phyloP scores from a whole-genome alignment of 2,329 filamentous ascomycete genomes.

The Emergomyces orientalis region DNA sequence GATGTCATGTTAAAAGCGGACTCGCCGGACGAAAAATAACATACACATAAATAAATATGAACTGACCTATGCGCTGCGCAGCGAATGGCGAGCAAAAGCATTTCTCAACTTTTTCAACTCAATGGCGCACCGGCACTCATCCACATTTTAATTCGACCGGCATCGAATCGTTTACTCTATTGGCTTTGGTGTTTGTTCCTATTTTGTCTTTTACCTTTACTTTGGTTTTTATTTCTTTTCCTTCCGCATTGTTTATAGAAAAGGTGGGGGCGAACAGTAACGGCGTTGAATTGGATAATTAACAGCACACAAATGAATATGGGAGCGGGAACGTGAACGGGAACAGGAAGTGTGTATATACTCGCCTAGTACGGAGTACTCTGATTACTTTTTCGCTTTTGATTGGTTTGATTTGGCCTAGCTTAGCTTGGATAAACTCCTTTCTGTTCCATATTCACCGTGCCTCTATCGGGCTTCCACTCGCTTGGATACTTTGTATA shows the following conservation, averaged over 20 bases:
- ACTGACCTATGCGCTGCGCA: background rate
- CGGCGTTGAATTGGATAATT: background rate
- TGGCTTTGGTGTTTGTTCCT: background rate
- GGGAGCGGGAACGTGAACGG: background rate
- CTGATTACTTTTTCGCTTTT: background rate
- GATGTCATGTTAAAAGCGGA: conserved; percentile 34
- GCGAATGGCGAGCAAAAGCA: background rate
- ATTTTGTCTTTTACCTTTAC: background rate
- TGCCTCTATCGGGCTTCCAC: background rate
- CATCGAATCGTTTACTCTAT: background rate
- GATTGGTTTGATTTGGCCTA: background rate
- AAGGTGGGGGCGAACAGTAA: background rate
- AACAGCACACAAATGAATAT: background rate
- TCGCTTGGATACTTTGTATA: background rate
- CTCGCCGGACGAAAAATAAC: background rate
- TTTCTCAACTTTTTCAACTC: background rate
- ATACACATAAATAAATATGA: background rate
- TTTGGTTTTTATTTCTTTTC: background rate
- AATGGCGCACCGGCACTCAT: background rate
- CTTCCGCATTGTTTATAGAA: background rate
- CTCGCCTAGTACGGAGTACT: too few relatives aligned
- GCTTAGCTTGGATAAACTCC: background rate
- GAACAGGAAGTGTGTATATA: background rate
- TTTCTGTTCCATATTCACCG: too few relatives aligned
- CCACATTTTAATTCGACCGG: background rate